phyloP scores from a whole-genome alignment of 768 basidiomycete species.

The Nidula microcarpa region DNA sequence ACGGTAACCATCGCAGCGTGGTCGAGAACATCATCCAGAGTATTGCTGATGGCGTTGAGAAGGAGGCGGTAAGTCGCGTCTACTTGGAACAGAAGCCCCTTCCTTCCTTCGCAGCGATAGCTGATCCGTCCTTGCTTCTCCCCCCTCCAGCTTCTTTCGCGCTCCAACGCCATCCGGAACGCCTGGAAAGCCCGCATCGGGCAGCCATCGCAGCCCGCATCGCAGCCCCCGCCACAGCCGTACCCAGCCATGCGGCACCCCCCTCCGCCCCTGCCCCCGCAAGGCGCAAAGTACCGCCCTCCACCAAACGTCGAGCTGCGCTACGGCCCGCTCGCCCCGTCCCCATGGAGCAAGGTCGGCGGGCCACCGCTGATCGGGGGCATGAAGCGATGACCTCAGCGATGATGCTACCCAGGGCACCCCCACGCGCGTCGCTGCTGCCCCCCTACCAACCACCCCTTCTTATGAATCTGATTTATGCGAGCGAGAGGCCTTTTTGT shows the following conservation, averaged over 20 bases:
- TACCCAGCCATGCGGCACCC: conserved; percentile 16
- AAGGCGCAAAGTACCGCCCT: not conserved
- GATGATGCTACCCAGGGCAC: not conserved
- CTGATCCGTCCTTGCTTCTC: not conserved
- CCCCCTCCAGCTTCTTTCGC: conserved; percentile 56
- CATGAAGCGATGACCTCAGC: conserved; percentile 53
- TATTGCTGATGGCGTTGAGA: conserved; percentile 93
- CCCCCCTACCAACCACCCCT: no score
- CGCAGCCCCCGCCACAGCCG: conserved; percentile 17
- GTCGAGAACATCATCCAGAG: conserved; percentile 88
- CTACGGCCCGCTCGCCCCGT: conserved; percentile 63
- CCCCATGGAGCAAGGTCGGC: conserved; percentile 72
- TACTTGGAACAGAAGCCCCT: not conserved
- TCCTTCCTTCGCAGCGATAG: not conserved
- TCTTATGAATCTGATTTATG: no score
- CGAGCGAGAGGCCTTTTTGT: no score
- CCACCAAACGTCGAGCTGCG: conserved; percentile 34
- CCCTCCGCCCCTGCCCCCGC: conserved; percentile 13
- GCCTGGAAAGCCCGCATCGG: conserved; percentile 71
- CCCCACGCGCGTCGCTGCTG: no score
- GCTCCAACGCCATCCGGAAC: conserved; percentile 58
- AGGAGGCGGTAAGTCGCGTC: conserved; percentile 62
- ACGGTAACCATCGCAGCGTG: conserved; percentile 84
- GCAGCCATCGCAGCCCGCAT: conserved; percentile 26
- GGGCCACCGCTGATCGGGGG: conserved; percentile 62